Evolutionary conservation across 2,329 filamentous ascomycete species (phyloP), one percentile per base, ranked within the genome.

Genomic region (Zarea fungicola): DNA sequence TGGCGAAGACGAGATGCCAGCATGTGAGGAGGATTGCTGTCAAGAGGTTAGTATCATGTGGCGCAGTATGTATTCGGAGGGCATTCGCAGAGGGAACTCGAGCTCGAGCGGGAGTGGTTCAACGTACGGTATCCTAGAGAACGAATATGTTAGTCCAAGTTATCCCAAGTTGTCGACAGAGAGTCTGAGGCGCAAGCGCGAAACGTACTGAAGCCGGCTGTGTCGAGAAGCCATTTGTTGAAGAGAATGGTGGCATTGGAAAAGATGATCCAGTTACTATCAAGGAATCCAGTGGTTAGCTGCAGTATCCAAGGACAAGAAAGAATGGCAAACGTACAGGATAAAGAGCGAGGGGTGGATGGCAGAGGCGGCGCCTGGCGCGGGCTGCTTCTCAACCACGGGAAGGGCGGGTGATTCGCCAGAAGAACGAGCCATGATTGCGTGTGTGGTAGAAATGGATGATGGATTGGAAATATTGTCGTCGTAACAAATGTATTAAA

Each of bases 191-290:
- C 14, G 52, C 40, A 9, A 25, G 18, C 41, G 29, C 52, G 55
- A 42, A 54, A 75, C 84, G 75, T 72, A 89, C 85, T 77, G 68
- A 92, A 92, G 50, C 85, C 78, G 60, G 78, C 78, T 54, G 80
- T 83, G 62, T 88, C 81, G 52, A 95, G 78, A 42, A 95, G 81
- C 80, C 86, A 91, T 73, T 95, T 95, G 76, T 95, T 95, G 77
- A 95, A 95, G 53, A 95, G 72, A 62, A 95, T 95, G 53, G 91
- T 89, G 60, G 81, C 76, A 56, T 89, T 92, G 60, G 87, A 93
- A 64, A 93, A 80, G 56, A 88, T 76, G 57, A 95, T 95, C 89
- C 89, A 95, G 61, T 81, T 78, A 48, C 76, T 78, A 42, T 18
- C 28, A 8, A 29, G 31, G 2, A 26, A n/a, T 29, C n/a, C n/a